Conservation (phyloP, 2,329 filamentous ascomycete species). For the Diplodia mutila region DNA sequence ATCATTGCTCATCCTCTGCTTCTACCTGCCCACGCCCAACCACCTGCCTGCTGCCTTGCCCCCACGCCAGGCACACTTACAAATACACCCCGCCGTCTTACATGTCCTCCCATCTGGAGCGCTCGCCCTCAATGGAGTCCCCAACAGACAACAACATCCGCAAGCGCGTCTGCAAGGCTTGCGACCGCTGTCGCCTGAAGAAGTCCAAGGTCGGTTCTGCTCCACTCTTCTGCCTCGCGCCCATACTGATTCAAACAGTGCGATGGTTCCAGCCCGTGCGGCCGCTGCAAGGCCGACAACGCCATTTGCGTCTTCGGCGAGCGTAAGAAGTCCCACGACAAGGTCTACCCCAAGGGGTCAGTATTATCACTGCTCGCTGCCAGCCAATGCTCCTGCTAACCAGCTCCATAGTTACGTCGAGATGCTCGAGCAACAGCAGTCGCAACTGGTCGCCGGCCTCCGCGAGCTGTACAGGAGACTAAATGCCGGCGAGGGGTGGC, state of each 20-base stretch:
- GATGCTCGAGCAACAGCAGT: conserved; percentile 69
- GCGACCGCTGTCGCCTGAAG: conserved; percentile 67
- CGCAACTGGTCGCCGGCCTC: conserved; percentile 63
- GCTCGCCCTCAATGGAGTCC: conserved; percentile 44
- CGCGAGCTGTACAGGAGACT: conserved; percentile 63
- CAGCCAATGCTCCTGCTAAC: conserved; percentile 6
- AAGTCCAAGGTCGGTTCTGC: conserved; percentile 62
- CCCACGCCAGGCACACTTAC: background rate
- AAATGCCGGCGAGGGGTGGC: conserved; percentile 59
- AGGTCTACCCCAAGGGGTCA: conserved; percentile 70
- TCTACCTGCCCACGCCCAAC: background rate
- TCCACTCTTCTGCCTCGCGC: conserved; percentile 10
- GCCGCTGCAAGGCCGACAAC: conserved; percentile 65
- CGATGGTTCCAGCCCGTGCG: conserved; percentile 65
- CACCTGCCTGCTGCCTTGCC: background rate
- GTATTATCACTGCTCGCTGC: conserved; percentile 35
- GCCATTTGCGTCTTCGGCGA: conserved; percentile 68
- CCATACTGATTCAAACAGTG: conserved; percentile 48
- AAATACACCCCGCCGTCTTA: background rate
- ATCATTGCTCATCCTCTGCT: conserved; percentile 3
- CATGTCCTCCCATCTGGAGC: conserved; percentile 29
- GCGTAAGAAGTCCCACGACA: conserved; percentile 68
- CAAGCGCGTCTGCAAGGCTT: conserved; percentile 69
- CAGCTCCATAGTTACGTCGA: conserved; percentile 59
- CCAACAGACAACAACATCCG: conserved; percentile 52